phyloP scores from a whole-genome alignment of 257 asterid species.

The Scutellaria barbata region DNA sequence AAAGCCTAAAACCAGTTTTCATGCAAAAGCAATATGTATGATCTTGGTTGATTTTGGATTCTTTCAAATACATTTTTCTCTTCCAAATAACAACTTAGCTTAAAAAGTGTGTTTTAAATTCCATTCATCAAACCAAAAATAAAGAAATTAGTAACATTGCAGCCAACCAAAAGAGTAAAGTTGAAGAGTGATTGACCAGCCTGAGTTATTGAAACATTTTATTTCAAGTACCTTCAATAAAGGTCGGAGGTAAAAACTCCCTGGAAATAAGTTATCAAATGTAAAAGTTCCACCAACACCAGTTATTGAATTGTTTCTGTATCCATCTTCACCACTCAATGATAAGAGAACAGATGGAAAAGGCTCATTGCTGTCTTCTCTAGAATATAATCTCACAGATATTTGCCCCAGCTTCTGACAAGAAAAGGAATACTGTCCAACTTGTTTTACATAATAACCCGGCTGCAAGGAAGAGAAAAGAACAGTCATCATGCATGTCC shows the following conservation, averaged over 20 bases:
- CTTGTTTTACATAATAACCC: constrained; percentile 82
- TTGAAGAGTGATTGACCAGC: constrained; percentile 23
- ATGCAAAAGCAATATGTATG: constrained; percentile 16
- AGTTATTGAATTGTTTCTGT: constrained; percentile 88
- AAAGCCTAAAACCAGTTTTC: background rate
- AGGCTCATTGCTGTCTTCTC: constrained; percentile 68
- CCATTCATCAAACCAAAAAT: constrained; percentile 10
- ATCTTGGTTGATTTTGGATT: constrained; percentile 23
- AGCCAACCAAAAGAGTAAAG: constrained; percentile 14
- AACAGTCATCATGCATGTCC: constrained; percentile 30
- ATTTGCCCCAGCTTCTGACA: constrained; percentile 92
- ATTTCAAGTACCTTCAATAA: constrained; percentile 72
- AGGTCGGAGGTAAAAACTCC: constrained; percentile 97
- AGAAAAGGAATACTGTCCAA: constrained; percentile 75
- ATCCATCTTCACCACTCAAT: constrained; percentile 97
- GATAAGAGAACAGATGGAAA: constrained; percentile 90
- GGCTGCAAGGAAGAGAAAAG: constrained; percentile 59
- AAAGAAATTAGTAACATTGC: constrained; percentile 14
- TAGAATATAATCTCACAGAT: constrained; percentile 66
- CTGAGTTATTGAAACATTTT: constrained; percentile 18
- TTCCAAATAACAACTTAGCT: constrained; percentile 11
- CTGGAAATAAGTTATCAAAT: constrained; percentile 83
- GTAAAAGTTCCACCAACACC: constrained; percentile 78
- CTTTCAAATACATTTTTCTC: constrained; percentile 10
- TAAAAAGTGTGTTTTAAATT: constrained; percentile 17